Evolutionary conservation across 2,329 filamentous ascomycete species (phyloP).

Genomic region (Chalaropsis thielavioides): DNA sequence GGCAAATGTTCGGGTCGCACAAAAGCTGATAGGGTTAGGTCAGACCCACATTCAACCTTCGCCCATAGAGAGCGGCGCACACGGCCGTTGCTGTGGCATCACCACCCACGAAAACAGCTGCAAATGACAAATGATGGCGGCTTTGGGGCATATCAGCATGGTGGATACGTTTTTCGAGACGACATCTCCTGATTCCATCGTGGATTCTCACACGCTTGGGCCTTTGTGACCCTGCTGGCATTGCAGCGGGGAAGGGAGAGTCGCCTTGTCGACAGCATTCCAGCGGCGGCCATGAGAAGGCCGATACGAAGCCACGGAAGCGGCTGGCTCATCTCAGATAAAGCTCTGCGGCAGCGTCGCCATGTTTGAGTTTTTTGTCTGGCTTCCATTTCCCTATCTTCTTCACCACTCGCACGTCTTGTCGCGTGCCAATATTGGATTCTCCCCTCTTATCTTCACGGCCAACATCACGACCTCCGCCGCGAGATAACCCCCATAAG

Average conservation of each 20-base stretch:
- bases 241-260: slow-evolving; percentile 1
- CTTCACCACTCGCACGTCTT: neutral
- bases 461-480: neutral
- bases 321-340: neutral
- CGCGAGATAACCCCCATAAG: neutral
- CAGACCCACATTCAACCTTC: neutral
- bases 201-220: neutral
- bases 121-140: neutral
- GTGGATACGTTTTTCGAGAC: slow-evolving; percentile 1
- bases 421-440: neutral
- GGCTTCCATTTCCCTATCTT: neutral
- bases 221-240: neutral
- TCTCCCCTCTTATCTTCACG: neutral
- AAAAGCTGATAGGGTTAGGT: neutral
- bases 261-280: slow-evolving; percentile 8
- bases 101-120: neutral
- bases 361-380: neutral
- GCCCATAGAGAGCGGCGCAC: too few species aligned
- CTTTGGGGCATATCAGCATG: neutral
- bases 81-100: neutral
- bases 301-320: neutral
- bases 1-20: neutral
- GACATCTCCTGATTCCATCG: neutral
- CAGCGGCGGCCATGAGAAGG: neutral
- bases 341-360: neutral